phyloP scores from a whole-genome alignment of 1,139 yeast species.

The Yamadazyma mexicana region DNA sequence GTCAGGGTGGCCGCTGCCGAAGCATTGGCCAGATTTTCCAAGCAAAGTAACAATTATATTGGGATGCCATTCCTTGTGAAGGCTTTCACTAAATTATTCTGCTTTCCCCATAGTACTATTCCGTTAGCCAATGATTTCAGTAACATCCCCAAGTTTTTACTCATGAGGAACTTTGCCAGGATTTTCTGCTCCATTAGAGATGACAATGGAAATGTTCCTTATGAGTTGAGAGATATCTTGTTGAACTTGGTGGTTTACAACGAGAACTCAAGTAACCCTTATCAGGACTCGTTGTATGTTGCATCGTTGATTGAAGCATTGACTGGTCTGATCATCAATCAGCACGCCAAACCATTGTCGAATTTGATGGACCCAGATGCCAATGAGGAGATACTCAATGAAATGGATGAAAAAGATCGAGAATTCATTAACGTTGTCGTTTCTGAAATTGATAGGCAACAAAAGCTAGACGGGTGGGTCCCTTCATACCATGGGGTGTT shows the following conservation, averaged over 20 bases:
- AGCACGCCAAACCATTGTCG: slow-evolving; percentile 10
- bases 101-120: slow-evolving; percentile 64
- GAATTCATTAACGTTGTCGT: slow-evolving; percentile 30
- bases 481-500: slow-evolving; percentile 69
- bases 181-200: slow-evolving; percentile 64
- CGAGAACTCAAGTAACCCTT: slow-evolving; percentile 80
- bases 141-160: slow-evolving; percentile 63
- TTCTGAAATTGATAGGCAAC: slow-evolving; percentile 64
- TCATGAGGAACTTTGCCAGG: slow-evolving; percentile 67
- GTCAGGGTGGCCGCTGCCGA: slow-evolving; percentile 84
- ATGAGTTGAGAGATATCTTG: slow-evolving; percentile 59
- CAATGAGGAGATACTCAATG: slow-evolving; percentile 3
- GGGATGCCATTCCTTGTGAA: slow-evolving; percentile 74
- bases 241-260: slow-evolving; percentile 77
- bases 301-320: slow-evolving; percentile 58
- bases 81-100: slow-evolving; percentile 68
- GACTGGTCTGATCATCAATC: slow-evolving; percentile 37
- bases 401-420: slow-evolving; percentile 17
- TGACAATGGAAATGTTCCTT: slow-evolving; percentile 66
- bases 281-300: slow-evolving; percentile 72
- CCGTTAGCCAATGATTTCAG: slow-evolving; percentile 83
- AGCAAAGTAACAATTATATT: slow-evolving; percentile 57
- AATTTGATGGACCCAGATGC: slow-evolving; percentile 11
- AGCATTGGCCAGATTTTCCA: slow-evolving; percentile 71
- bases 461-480: slow-evolving; percentile 83